phyloP scores from a whole-genome alignment of 805 yeast species.

The Candida nemodendra region DNA sequence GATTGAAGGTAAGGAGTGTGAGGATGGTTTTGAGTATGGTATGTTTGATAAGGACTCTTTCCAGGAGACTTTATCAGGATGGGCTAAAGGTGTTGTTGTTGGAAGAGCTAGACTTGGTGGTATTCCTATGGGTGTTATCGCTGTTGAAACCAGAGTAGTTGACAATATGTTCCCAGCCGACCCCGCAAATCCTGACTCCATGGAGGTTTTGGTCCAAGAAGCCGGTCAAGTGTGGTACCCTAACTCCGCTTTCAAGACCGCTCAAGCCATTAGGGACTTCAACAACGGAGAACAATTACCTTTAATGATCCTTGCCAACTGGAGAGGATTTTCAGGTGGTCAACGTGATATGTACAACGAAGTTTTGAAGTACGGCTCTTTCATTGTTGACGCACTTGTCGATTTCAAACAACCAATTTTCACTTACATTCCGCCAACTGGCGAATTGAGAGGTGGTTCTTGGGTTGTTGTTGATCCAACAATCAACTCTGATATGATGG shows the following conservation, averaged over 20 bases:
- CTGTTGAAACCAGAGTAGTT: slow-evolving; percentile 86
- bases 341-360: slow-evolving; percentile 99
- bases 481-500: slow-evolving; percentile 96
- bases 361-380: slow-evolving; percentile 94
- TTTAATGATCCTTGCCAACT: slow-evolving; percentile 94
- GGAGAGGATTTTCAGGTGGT: slow-evolving; percentile 99
- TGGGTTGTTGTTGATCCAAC: slow-evolving; percentile 99
- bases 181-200: slow-evolving; percentile 96
- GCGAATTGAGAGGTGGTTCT: slow-evolving; percentile 99
- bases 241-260: slow-evolving; percentile 97
- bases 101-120: slow-evolving; percentile 99
- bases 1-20: slow-evolving; percentile 79
- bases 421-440: slow-evolving; percentile 96
- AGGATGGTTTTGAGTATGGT: slow-evolving; percentile 79
- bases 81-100: slow-evolving; percentile 98
- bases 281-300: slow-evolving; percentile 98
- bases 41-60: slow-evolving; percentile 89
- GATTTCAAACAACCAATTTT: slow-evolving; percentile 96
- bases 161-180: slow-evolving; percentile 95
- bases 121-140: slow-evolving; percentile 97
- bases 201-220: slow-evolving; percentile 83
- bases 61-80: slow-evolving; percentile 94
- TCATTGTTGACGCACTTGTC: slow-evolving; percentile 94
- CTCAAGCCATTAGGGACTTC: slow-evolving; percentile 97
- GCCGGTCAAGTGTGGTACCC: slow-evolving; percentile 99